A percentile compares a stretch with the other conserved stretches of the same genome.
phyloP scores from a whole-genome alignment of 495 filamentous ascomycete genomes.

The Penicillium chermesinum region DNA sequence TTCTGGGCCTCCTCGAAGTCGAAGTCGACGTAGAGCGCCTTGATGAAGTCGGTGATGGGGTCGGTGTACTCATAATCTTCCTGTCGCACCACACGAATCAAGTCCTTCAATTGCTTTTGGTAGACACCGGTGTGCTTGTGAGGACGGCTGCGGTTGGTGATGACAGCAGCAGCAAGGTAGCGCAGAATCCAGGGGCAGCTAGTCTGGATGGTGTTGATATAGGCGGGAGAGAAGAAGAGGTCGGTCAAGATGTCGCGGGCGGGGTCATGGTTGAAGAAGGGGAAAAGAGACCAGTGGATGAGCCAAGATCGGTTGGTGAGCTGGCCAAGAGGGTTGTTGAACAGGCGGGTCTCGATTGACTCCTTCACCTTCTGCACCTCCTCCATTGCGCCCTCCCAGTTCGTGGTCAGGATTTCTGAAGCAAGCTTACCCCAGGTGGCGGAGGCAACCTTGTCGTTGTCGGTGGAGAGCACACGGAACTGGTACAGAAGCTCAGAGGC shows the following conservation, averaged over 20 bases:
- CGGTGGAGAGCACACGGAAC: conserved; percentile 94
- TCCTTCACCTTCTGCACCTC: conserved; percentile 93
- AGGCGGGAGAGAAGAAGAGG: conserved; percentile 90
- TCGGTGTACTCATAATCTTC: conserved; percentile 97
- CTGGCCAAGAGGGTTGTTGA: conserved; percentile 92
- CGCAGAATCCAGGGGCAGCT: conserved; percentile 94
- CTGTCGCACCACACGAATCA: conserved; percentile 89
- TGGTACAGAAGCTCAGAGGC: conserved; percentile 89
- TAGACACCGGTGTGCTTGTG: conserved; percentile 76
- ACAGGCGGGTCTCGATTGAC: conserved; percentile 81
- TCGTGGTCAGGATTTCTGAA: conserved; percentile 84
- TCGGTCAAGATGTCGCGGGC: conserved; percentile 88
- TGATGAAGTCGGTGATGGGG: conserved; percentile 91
- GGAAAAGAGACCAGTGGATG: conserved; percentile 97
- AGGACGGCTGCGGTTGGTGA: conserved; percentile 82
- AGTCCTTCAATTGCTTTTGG: conserved; percentile 96
- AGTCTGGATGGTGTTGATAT: conserved; percentile 99
- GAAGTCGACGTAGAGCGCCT: conserved; percentile 94
- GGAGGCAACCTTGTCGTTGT: conserved; percentile 91
- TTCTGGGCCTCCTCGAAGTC: conserved; percentile 98
- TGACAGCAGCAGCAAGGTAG: conserved; percentile 91
- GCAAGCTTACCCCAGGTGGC: conserved; percentile 97
- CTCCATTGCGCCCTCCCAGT: conserved; percentile 94
- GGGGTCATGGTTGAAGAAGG: conserved; percentile 95
- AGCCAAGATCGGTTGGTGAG: conserved; percentile 93